Evolutionary conservation across 2,329 filamentous ascomycete genomes (phyloP).

Genomic region (Paecilomyces dactylethromorphus): DNA sequence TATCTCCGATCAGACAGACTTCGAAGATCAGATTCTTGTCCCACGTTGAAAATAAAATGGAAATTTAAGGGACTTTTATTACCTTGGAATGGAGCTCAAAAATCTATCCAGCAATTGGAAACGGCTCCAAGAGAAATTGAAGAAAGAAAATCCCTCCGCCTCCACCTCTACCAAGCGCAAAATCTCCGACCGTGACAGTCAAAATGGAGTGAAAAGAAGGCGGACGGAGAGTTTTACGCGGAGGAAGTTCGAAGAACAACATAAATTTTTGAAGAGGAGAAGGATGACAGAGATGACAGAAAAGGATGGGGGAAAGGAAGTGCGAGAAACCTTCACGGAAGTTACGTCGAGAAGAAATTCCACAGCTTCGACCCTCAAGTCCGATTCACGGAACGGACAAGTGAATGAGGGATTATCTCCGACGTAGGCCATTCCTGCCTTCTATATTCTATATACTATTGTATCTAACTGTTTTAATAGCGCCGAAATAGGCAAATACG

Average conservation of each 20-base stretch:
- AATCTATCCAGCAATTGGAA: conserved; percentile 46
- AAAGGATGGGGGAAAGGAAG: conserved; percentile 38
- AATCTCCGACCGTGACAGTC: conserved; percentile 21
- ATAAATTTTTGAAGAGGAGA: conserved; percentile 18
- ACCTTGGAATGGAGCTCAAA: conserved; percentile 35
- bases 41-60: conserved; percentile 16
- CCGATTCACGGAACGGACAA: conserved; percentile 40
- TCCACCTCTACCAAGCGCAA: conserved; percentile 25
- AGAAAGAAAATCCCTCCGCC: conserved; percentile 19
- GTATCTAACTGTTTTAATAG: conserved; percentile 31
- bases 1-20: background rate
- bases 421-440: conserved; percentile 23
- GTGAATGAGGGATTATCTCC: conserved; percentile 58
- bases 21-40: conserved; percentile 6
- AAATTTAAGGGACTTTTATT: background rate
- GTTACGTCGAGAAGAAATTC: conserved; percentile 58
- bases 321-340: conserved; percentile 56
- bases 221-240: conserved; percentile 15
- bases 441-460: background rate
- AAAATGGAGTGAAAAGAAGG: conserved; percentile 28
- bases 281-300: conserved; percentile 23
- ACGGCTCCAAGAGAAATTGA: conserved; percentile 41
- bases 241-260: conserved; percentile 16
- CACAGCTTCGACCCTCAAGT: conserved; percentile 47
- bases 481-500: conserved; percentile 75